Base-by-base conservation (phyloP, 2,329 filamentous ascomycete species). In the Erysiphe pulchra region DNA sequence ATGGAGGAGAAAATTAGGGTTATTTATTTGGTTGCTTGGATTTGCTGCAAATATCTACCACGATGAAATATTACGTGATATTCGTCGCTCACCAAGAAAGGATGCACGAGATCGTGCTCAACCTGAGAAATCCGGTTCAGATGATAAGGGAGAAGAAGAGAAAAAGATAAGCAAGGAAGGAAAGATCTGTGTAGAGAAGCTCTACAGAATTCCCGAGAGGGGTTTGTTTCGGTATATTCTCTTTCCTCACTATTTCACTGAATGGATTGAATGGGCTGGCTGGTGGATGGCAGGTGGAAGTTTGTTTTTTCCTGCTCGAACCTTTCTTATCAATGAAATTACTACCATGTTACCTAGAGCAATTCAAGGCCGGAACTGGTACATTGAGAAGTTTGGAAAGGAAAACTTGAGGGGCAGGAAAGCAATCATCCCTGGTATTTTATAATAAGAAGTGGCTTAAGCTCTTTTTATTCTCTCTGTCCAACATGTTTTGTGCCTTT, bases 201-300 rank as follows among this genome's bases (percentile, higher is more conserved):
- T 92, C 49, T 95, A 95, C 60, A 75, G 81, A 63, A 72, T 98
- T 45, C 90, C 90, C 0, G 67, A 82, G 56, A 78, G 78, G 44
- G 85, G 86, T 0, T 62, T 93, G 44, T 98, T 95, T 62, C 68
- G 70, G 52, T 78, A 76, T 55, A 72, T 93, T 57, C 68, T 95
- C 48, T 93, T 79, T 60, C 85, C 90, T 52, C 90, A 98, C 60
- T 98, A 94, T 60, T 67, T 92, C n/a, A 80, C 78, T 57, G 90
- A 98, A 64, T 98, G 90, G 90, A 60, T 93, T 45, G 90, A 98
- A 67, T 98, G 90, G 90, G 61, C 71, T 3, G 90, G 90, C 0
- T 98, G 85, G 60, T 85, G 78, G 66, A 71, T 93, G 60, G 71
- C 80, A 53, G 71, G 77, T 47, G 76, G 75, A 1, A 71, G 66